phyloP scores from a whole-genome alignment of 2,329 filamentous ascomycete genomes.

The Helotiales sp. region DNA sequence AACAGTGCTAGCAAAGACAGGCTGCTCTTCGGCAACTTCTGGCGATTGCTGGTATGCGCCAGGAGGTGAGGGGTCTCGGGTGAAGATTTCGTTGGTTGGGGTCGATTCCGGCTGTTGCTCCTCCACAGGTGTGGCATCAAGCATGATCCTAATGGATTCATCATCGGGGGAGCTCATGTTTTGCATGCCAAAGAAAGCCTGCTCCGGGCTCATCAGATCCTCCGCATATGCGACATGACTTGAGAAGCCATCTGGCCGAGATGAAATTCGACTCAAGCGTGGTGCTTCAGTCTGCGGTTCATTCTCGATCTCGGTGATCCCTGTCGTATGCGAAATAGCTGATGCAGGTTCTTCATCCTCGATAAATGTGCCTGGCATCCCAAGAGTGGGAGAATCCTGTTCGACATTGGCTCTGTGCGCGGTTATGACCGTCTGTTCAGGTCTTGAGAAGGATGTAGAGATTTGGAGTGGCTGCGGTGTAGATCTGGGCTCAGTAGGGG shows the following conservation, averaged over 20 bases:
- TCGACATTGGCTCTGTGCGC: constrained; percentile 7
- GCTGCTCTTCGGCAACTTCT: constrained; percentile 13
- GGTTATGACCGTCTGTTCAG: not conserved
- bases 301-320: constrained; percentile 70
- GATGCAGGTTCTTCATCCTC: constrained; percentile 55
- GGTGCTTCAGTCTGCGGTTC: constrained; percentile 63
- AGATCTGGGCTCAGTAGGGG: constrained; percentile 5
- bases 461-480: constrained; percentile 25
- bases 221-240: constrained; percentile 19
- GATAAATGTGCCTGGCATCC: constrained; percentile 62
- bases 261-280: constrained; percentile 22
- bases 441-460: constrained; percentile 26
- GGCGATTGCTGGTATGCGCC: constrained; percentile 15
- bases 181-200: constrained; percentile 27
- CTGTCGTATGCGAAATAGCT: constrained; percentile 59
- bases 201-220: constrained; percentile 25
- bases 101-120: constrained; percentile 18
- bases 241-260: constrained; percentile 24
- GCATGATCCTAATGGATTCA: constrained; percentile 30
- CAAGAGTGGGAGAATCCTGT: constrained; percentile 65
- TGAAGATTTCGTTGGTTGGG: constrained; percentile 16
- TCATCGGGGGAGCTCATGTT: constrained; percentile 16
- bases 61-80: constrained; percentile 16
- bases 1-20: constrained; percentile 20
- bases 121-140: constrained; percentile 26